phyloP scores from a whole-genome alignment of 345 rosid genomes.

The Corchorus olitorius region DNA sequence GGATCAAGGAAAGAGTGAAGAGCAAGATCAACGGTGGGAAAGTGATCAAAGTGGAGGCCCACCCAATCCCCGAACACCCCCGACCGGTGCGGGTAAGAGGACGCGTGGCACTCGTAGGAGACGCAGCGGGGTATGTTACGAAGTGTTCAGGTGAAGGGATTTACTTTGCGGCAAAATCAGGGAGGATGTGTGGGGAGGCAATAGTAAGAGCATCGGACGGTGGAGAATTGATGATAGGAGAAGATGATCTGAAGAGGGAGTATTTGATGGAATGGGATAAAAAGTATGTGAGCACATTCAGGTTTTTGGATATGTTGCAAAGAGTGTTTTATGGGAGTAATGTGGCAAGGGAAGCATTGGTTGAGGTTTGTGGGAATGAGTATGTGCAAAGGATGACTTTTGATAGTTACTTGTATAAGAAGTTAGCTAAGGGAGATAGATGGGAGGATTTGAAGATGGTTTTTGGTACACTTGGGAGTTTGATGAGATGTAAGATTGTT shows the following conservation, averaged over 20 bases:
- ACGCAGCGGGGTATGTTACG: conserved; percentile 70
- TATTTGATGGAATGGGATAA: conserved; percentile 60
- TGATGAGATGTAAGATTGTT: conserved; percentile 45
- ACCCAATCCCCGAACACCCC: conserved; percentile 80
- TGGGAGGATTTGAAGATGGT: conserved; percentile 56
- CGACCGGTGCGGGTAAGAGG: conserved; percentile 52
- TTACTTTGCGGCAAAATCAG: conserved; percentile 72
- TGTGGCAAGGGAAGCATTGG: conserved; percentile 60
- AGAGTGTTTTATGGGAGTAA: conserved; percentile 53
- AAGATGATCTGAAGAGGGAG: conserved; percentile 61
- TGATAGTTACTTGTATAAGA: conserved; percentile 72
- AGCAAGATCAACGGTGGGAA: conserved; percentile 53
- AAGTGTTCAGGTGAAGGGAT: conserved; percentile 76
- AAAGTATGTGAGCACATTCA: conserved; percentile 42
- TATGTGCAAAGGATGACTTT: conserved; percentile 73
- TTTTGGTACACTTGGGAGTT: conserved; percentile 41
- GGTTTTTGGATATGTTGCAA: conserved; percentile 58
- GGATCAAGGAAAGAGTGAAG: conserved; percentile 46
- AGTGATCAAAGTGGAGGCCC: conserved; percentile 72
- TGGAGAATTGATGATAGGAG: conserved; percentile 42
- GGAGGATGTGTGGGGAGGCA: conserved; percentile 66
- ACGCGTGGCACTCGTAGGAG: conserved; percentile 65
- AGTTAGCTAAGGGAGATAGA: conserved; percentile 40
- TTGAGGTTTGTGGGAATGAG: conserved; percentile 67
- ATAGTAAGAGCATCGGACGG: conserved; percentile 62